Evolutionary conservation across 495 filamentous ascomycete genomes (phyloP), one percentile per base, ranked within the genome.

Genomic region (Lasiosphaeria hispida): DNA sequence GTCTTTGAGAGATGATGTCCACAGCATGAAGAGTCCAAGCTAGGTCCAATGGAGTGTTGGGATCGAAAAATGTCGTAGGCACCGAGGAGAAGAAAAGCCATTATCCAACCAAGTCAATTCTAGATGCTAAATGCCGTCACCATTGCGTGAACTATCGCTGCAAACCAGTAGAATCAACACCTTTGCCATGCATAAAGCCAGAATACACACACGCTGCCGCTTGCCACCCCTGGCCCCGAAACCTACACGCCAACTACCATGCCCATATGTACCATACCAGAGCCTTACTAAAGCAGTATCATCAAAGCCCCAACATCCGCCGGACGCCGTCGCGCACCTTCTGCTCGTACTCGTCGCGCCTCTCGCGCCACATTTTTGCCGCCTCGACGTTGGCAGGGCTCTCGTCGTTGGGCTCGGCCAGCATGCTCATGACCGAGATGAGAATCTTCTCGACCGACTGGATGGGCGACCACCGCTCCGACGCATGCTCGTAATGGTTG

Each of bases 401-500:
- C 83, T 99, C 94, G 69, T 97, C 95, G 72, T 99, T 99, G 61
- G 94, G 94, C 77, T 97, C 94, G 2, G 92, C 92, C 54, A 99
- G 80, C 94, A 99, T 97, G 68, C 91, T 96, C 91, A 99, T 99
- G 44, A 99, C 94, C 1, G 84, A 88, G 53, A 97, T 92, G 59
- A 99, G 76, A 54, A 99, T 99, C 83, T 97, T 97, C 80, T 97
- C 95, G 62, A 97, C 92, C 56, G 86, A 91, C 76, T 97, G 94
- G 43, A 99, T 96, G 41, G 94, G 94, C 41, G 85, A 88, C 94
- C 94, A 99, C 48, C 94, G 83, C 78, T 99, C 94, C 15, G 85
- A 88, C 18, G 95, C 95, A 63, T 93, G 89, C 75, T 99, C 94
- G 78, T 99, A 99, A 72, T 97, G 95, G 72, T 96, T 96, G 60